These are phyloP conservation scores for Karstenula rhodostoma DNA, from an alignment of 2,329 filamentous ascomycete species.

Conservation along the genomic window DNA sequence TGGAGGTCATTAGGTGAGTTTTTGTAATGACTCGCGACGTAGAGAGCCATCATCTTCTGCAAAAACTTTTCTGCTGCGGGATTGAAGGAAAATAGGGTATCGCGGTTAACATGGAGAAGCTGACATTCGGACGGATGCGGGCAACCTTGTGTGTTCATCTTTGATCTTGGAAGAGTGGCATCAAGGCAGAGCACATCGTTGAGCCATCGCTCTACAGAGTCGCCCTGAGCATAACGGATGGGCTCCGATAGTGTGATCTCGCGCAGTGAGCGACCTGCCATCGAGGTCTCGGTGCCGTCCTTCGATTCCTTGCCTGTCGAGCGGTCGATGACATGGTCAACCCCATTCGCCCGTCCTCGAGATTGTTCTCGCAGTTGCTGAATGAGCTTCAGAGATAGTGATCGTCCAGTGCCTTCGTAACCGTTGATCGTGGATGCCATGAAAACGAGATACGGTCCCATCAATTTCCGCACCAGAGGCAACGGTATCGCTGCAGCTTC, in stretches of 20 bases:
- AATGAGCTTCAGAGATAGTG: constrained; percentile 93
- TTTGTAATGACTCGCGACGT: constrained; percentile 97
- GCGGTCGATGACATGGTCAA: constrained; percentile 74
- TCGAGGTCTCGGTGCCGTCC: constrained; percentile 42
- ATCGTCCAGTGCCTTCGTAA: constrained; percentile 95
- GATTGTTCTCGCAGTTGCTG: constrained; percentile 97
- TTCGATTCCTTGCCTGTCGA: constrained; percentile 74
- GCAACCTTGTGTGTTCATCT: constrained; percentile 75
- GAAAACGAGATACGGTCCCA: constrained; percentile 97
- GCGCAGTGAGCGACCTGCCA: constrained; percentile 77
- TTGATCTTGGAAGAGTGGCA: constrained; percentile 83
- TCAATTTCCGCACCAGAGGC: constrained; percentile 88
- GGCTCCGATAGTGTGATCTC: constrained; percentile 94
- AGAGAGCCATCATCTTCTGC: constrained; percentile 97
- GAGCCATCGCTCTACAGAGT: constrained; percentile 94
- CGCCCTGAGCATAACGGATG: constrained; percentile 91
- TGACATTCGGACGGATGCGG: constrained; percentile 93
- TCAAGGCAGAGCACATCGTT: constrained; percentile 94
- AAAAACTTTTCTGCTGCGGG: constrained; percentile 96
- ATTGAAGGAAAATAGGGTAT: constrained; percentile 98
- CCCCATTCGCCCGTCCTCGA: constrained; percentile 64
- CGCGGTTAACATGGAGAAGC: constrained; percentile 91
- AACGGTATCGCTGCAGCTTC: constrained; percentile 96
- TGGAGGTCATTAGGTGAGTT: constrained; percentile 98
- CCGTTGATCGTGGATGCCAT: constrained; percentile 99